Conservation (phyloP, 768 basidiomycete species). For the Leccinum arenicola region DNA sequence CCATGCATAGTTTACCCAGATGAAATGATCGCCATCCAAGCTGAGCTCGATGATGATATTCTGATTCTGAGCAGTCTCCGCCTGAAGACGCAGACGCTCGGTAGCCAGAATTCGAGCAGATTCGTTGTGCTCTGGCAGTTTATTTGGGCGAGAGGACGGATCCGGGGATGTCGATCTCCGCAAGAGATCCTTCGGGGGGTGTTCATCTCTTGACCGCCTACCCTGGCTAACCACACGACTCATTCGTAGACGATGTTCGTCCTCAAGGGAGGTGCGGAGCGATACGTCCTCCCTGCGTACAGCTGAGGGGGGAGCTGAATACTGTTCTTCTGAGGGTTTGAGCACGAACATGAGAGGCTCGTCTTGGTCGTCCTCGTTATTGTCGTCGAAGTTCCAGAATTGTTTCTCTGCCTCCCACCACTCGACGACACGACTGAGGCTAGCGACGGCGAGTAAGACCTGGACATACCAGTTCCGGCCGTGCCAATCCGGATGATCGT, state of each 20-base stretch:
- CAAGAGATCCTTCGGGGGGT: constrained; percentile 46
- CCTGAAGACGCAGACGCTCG: constrained; percentile 84
- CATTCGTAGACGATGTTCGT: constrained; percentile 42
- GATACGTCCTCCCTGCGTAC: constrained; percentile 35
- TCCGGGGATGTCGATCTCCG: constrained; percentile 38
- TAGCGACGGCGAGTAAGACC: constrained; percentile 91
- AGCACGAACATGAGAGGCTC: constrained; percentile 93
- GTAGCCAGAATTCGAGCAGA: constrained; percentile 84
- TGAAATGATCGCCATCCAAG: constrained; percentile 90
- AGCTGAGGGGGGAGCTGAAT: constrained; percentile 37
- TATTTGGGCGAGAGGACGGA: constrained; percentile 38
- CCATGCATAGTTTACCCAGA: constrained; percentile 98
- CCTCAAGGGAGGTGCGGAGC: constrained; percentile 35
- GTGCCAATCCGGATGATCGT: constrained; percentile 97
- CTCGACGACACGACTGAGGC: constrained; percentile 93
- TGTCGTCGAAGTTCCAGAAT: constrained; percentile 98
- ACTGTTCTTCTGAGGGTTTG: constrained; percentile 74
- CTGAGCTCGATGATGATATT: constrained; percentile 95
- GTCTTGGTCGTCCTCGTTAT: constrained; percentile 83
- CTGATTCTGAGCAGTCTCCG: constrained; percentile 92
- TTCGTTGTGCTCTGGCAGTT: constrained; percentile 58
- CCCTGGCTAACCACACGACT: constrained; percentile 48
- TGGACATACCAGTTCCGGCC: constrained; percentile 98
- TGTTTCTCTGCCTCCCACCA: constrained; percentile 99
- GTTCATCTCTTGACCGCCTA: constrained; percentile 58